Conservation (phyloP, 2,329 filamentous ascomycete species). For the Fusarium hostae region DNA sequence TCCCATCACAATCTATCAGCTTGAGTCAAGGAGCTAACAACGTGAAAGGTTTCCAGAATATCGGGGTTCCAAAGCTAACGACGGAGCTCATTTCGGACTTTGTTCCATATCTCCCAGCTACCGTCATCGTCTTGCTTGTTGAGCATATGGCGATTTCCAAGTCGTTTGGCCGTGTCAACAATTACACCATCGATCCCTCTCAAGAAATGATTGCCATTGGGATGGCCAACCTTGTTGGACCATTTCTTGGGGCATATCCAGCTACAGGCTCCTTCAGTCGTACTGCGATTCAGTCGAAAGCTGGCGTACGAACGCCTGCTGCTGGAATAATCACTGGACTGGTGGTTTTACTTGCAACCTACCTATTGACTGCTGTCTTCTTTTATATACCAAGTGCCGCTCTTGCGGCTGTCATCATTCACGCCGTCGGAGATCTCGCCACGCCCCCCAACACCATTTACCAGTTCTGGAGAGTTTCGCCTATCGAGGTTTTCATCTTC, state of each 20-base stretch:
- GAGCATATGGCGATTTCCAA: conserved; percentile 98
- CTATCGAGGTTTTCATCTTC: conserved; percentile 91
- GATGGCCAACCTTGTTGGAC: conserved; percentile 87
- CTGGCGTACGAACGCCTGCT: conserved; percentile 90
- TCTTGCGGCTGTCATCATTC: conserved; percentile 90
- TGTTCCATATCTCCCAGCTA: conserved; percentile 78
- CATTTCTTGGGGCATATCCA: conserved; percentile 91
- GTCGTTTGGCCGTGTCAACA: conserved; percentile 94
- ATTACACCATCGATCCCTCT: conserved; percentile 94
- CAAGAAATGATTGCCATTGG: conserved; percentile 97
- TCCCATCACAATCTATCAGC: background rate
- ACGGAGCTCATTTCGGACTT: conserved; percentile 74
- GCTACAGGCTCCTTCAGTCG: conserved; percentile 96
- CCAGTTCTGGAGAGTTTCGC: conserved; percentile 94
- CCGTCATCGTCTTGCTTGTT: conserved; percentile 93
- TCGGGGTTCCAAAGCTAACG: conserved; percentile 77
- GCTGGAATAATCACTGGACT: conserved; percentile 88
- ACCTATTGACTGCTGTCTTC: conserved; percentile 87
- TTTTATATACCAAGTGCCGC: conserved; percentile 89
- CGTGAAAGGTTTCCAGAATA: conserved; percentile 76
- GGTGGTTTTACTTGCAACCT: conserved; percentile 89
- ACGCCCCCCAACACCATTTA: conserved; percentile 92
- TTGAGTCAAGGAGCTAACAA: background rate
- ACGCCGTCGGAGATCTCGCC: conserved; percentile 92
- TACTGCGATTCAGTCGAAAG: conserved; percentile 97